phyloP scores from a whole-genome alignment of 2,329 filamentous ascomycete species.

The Fusarium setosum region DNA sequence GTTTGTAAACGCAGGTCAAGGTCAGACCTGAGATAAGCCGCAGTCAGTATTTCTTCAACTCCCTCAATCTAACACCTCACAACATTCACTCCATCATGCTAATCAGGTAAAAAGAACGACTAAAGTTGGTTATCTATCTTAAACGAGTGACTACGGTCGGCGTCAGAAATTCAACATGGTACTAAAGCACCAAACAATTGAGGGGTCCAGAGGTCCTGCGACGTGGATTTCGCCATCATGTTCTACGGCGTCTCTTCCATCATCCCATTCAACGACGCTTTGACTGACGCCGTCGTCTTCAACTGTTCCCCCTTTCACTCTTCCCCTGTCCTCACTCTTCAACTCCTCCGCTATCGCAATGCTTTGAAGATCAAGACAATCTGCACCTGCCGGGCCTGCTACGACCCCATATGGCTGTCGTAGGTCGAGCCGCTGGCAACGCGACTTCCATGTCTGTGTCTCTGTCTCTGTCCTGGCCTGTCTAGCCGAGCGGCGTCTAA shows the following conservation, averaged over 20 bases:
- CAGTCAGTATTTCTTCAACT: neutral
- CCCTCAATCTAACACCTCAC: neutral
- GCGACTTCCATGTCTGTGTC: conserved; percentile 29
- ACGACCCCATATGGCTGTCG: conserved; percentile 33
- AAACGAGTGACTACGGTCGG: conserved; percentile 44
- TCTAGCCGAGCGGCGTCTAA: conserved; percentile 33
- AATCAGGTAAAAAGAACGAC: conserved; percentile 36
- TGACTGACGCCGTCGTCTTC: conserved; percentile 10
- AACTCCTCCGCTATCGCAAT: conserved; percentile 35
- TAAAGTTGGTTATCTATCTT: conserved; percentile 34
- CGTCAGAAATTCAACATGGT: conserved; percentile 27
- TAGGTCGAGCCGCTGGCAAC: conserved; percentile 35
- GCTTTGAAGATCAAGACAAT: conserved; percentile 45
- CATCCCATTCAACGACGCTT: conserved; percentile 14
- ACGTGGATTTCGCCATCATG: conserved; percentile 14
- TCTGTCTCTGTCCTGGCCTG: conserved; percentile 32
- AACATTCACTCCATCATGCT: neutral
- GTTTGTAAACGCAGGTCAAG: neutral
- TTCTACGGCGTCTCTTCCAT: conserved; percentile 14
- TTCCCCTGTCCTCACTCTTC: conserved; percentile 11
- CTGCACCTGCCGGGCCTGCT: conserved; percentile 41
- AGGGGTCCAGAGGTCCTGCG: conserved; percentile 18
- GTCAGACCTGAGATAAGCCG: neutral
- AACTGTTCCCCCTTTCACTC: conserved; percentile 13
- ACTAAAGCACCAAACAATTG: conserved; percentile 28